phyloP scores from a whole-genome alignment of 768 basidiomycete species.

The Boletus eberwhitei region DNA sequence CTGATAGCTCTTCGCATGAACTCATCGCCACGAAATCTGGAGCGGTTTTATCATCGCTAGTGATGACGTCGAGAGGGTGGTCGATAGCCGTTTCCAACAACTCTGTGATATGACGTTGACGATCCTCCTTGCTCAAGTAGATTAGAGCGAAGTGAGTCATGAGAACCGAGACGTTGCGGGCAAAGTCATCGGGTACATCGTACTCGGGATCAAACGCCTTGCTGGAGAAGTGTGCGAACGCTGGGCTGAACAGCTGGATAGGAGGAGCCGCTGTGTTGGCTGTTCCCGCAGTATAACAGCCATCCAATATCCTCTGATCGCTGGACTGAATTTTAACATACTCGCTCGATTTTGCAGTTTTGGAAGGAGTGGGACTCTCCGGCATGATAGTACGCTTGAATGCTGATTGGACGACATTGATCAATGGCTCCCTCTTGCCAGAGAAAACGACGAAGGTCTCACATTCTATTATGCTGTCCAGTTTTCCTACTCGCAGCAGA shows the following conservation, averaged over 20 bases:
- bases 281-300: not conserved
- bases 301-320: slow-evolving; percentile 7
- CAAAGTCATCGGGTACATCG: slow-evolving; percentile 4
- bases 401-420: too few species aligned
- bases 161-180: slow-evolving; percentile 8
- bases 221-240: slow-evolving; percentile 28
- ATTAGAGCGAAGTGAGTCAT: slow-evolving; percentile 16
- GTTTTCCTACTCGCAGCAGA: too few species aligned
- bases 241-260: slow-evolving; percentile 21
- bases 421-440: too few species aligned
- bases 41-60: not conserved
- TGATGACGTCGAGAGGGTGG: not conserved
- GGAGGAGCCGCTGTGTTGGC: not conserved
- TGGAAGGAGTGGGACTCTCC: too few species aligned
- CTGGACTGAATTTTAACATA: slow-evolving; percentile 4
- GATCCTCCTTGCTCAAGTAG: not conserved
- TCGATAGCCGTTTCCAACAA: not conserved
- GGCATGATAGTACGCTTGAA: too few species aligned
- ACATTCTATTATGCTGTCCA: too few species aligned
- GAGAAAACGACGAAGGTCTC: too few species aligned
- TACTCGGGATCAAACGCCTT: slow-evolving; percentile 15
- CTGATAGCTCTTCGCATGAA: not conserved
- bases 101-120: not conserved
- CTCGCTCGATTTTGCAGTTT: not conserved
- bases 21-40: not conserved